These are phyloP conservation scores for Triticum monococcum DNA, from an alignment of 176 grass and related monocot species.

Conservation along the genomic window DNA sequence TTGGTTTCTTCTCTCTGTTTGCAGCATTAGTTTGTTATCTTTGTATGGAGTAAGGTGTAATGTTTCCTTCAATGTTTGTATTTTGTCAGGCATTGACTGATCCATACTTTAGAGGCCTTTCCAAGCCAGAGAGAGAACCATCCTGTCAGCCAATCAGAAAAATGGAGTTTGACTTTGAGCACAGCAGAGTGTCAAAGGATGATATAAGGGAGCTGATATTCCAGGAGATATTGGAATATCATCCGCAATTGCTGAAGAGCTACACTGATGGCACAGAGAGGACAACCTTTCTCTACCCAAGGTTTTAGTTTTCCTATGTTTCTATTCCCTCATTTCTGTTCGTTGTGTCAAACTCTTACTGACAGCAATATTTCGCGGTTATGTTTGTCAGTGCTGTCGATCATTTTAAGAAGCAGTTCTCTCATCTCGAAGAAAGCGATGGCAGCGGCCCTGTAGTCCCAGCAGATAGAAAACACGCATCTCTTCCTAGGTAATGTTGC, in stretches of 20 bases:
- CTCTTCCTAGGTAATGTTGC: conserved; percentile 81
- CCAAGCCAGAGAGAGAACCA: conserved; percentile 88
- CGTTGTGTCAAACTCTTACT: not conserved
- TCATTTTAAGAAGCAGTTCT: conserved; percentile 91
- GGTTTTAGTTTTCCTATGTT: conserved; percentile 59
- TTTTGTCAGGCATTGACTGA: conserved; percentile 70
- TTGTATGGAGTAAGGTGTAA: not conserved
- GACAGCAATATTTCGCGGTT: conserved; percentile 1
- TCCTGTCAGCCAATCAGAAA: conserved; percentile 83
- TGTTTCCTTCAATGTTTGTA: conserved; percentile 8
- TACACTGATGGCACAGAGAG: conserved; percentile 83
- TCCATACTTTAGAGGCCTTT: conserved; percentile 88
- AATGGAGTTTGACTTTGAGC: conserved; percentile 96
- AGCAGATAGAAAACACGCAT: conserved; percentile 79
- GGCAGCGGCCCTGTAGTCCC: conserved; percentile 47
- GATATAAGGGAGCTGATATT: conserved; percentile 97
- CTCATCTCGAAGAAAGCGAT: conserved; percentile 81
- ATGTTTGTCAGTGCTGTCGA: conserved; percentile 76
- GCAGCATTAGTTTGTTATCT: not conserved
- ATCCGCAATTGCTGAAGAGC: conserved; percentile 80
- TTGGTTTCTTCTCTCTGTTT: conserved; percentile 20
- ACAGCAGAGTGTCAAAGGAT: conserved; percentile 81
- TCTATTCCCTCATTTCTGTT: conserved; percentile 9
- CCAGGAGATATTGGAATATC: conserved; percentile 94
- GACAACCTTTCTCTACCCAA: conserved; percentile 94